A percentile compares a stretch with the other conserved stretches of the same genome.
These are phyloP conservation scores for Annulohypoxylon stygium DNA, from an alignment of 495 filamentous ascomycete genomes.

Conservation along the genomic window DNA sequence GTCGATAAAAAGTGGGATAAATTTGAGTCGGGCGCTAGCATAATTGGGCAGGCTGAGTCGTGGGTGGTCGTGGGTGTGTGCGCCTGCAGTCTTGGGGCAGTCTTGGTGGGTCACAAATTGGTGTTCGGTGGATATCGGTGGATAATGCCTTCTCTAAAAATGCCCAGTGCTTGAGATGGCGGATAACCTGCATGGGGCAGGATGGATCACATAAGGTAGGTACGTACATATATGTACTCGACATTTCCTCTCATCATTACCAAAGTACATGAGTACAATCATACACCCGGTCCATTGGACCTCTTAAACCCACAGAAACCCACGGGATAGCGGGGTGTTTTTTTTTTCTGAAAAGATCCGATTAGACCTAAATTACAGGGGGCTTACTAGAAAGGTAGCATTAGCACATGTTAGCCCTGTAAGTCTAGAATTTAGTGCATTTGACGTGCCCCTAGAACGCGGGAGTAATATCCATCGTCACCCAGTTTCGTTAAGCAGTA, in stretches of 20 bases:
- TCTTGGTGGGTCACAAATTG: conserved; percentile 3
- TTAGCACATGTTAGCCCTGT: conserved; percentile 26
- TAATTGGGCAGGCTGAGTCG: conserved; percentile 35
- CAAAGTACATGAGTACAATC: background rate
- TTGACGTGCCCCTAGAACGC: conserved; percentile 6
- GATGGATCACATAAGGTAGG: background rate
- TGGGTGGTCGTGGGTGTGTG: conserved; percentile 25
- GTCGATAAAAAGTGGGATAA: conserved; percentile 44
- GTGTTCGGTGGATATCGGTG: conserved; percentile 8
- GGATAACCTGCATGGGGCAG: conserved; percentile 23
- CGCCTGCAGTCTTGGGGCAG: background rate
- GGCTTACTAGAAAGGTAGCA: conserved; percentile 15
- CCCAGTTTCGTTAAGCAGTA: background rate
- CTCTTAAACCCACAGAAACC: background rate
- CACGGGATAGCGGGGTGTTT: conserved; percentile 25
- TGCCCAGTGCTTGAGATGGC: conserved; percentile 24
- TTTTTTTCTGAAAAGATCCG: conserved; percentile 29
- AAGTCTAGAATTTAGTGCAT: conserved; percentile 1
- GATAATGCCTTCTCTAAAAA: conserved; percentile 38
- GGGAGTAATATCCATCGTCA: conserved; percentile 6
- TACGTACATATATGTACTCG: conserved; percentile 4
- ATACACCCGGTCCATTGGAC: background rate
- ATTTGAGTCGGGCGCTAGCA: conserved; percentile 42
- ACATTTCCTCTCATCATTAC: background rate
- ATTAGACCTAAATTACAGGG: conserved; percentile 31